Evolutionary conservation across 129 eudicot genomes (phyloP).

Genomic region (Solidago caesia): DNA sequence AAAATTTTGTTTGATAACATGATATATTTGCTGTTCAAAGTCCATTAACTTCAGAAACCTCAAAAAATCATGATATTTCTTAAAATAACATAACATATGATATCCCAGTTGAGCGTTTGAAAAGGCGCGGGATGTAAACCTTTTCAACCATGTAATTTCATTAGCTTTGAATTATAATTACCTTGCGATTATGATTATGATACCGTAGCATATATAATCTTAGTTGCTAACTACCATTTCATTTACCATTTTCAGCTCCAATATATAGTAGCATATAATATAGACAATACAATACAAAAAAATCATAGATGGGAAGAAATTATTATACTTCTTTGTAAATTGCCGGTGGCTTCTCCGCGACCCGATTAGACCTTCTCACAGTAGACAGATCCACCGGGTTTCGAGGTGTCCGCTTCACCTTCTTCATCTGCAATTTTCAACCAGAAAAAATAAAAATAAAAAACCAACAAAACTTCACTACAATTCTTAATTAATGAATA

Average conservation of each 20-base stretch:
- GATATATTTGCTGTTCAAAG: background rate
- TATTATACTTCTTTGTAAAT: constrained; percentile 59
- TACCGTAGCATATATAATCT: background rate
- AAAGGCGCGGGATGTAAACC: too few relatives aligned
- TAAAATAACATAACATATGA: too few relatives aligned
- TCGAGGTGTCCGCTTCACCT: constrained; percentile 45
- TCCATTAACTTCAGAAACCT: background rate
- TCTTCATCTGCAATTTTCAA: constrained; percentile 51
- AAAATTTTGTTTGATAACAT: background rate
- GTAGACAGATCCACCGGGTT: constrained; percentile 42
- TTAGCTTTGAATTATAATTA: background rate
- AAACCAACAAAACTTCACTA: background rate
- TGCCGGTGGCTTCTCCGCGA: constrained; percentile 61
- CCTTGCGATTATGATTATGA: background rate
- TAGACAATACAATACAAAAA: too few relatives aligned
- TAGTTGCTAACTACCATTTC: too few relatives aligned
- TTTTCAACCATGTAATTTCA: background rate
- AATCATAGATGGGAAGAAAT: background rate
- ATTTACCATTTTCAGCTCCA: too few relatives aligned
- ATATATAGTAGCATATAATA: too few relatives aligned
- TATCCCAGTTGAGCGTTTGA: too few relatives aligned
- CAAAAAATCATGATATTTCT: too few relatives aligned
- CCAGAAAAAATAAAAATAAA: background rate
- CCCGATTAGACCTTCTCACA: constrained; percentile 65
- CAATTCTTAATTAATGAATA: background rate